phyloP scores from a whole-genome alignment of 1,284 basidiomycete species.

The Leccinum subrobustum region DNA sequence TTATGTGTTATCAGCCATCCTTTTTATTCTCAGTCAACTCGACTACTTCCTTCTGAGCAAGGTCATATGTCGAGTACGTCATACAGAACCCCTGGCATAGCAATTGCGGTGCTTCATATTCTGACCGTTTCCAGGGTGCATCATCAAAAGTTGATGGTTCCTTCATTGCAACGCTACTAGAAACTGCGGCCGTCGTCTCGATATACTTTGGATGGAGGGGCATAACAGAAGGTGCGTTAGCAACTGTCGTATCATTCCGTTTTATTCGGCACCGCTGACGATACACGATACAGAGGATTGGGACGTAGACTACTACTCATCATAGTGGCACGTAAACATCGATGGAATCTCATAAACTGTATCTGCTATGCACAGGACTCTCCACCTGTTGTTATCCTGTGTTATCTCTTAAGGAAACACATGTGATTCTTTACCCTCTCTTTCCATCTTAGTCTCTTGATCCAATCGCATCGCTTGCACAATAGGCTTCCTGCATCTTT shows the following conservation, averaged over 20 bases:
- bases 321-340: conserved; percentile 11
- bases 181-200: conserved; percentile 67
- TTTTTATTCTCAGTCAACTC: conserved; percentile 76
- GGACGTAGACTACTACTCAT: conserved; percentile 32
- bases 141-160: conserved; percentile 72
- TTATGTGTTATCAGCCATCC: conserved; percentile 60
- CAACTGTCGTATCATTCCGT: background rate
- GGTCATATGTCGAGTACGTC: conserved; percentile 71
- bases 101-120: conserved; percentile 9
- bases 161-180: conserved; percentile 76
- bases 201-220: conserved; percentile 79
- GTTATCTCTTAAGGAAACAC: conserved; percentile 6
- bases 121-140: conserved; percentile 45
- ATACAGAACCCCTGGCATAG: background rate
- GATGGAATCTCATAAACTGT: conserved; percentile 9
- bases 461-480: background rate
- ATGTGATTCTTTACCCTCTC: background rate
- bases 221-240: conserved; percentile 75
- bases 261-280: conserved; percentile 5
- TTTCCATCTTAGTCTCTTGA: background rate
- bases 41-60: conserved; percentile 75
- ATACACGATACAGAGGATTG: conserved; percentile 26
- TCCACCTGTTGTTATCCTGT: conserved; percentile 1
- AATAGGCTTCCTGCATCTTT: background rate
- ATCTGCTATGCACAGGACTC: conserved; percentile 13